Conservation (phyloP, 108 stramenopile genomes). For the Skeletonema grethae region DNA sequence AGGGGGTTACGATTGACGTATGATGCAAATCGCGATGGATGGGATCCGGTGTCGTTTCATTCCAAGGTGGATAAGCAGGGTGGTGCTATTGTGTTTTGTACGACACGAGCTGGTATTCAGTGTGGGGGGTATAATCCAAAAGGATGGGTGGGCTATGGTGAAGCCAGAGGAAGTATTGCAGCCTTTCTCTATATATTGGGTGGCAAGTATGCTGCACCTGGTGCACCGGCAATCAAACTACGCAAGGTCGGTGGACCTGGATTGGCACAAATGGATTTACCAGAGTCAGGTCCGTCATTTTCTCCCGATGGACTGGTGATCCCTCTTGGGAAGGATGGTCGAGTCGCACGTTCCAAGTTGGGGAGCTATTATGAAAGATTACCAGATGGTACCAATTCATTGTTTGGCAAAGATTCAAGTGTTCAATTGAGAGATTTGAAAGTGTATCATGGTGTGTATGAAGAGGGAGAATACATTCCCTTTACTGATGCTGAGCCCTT, state of each 20-base stretch:
- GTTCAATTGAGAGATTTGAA: slow-evolving; percentile 71
- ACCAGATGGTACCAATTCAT: slow-evolving; percentile 67
- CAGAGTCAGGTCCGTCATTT: slow-evolving; percentile 78
- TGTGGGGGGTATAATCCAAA: slow-evolving; percentile 86
- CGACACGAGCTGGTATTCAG: slow-evolving; percentile 56
- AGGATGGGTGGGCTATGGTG: slow-evolving; percentile 85
- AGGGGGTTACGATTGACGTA: slow-evolving; percentile 72
- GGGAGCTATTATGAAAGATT: slow-evolving; percentile 84
- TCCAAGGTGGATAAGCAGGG: slow-evolving; percentile 75
- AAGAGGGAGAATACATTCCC: slow-evolving; percentile 76
- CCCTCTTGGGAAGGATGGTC: slow-evolving; percentile 56
- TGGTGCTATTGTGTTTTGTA: slow-evolving; percentile 62
- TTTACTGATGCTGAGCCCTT: slow-evolving; percentile 92
- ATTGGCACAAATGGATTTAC: slow-evolving; percentile 71
- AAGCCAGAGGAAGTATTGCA: slow-evolving; percentile 82
- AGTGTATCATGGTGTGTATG: slow-evolving; percentile 79
- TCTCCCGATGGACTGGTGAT: slow-evolving; percentile 83
- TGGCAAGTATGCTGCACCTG: slow-evolving; percentile 17
- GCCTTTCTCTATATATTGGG: slow-evolving; percentile 78
- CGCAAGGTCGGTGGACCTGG: slow-evolving; percentile 82
- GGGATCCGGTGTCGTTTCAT: slow-evolving; percentile 74
- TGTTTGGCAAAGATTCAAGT: slow-evolving; percentile 68
- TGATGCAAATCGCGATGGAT: slow-evolving; percentile 81
- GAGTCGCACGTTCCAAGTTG: slow-evolving; percentile 73
- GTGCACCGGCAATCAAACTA: slow-evolving; percentile 62